phyloP scores from a whole-genome alignment of 306 rosid genomes.

The Echinosophora koreensis region DNA sequence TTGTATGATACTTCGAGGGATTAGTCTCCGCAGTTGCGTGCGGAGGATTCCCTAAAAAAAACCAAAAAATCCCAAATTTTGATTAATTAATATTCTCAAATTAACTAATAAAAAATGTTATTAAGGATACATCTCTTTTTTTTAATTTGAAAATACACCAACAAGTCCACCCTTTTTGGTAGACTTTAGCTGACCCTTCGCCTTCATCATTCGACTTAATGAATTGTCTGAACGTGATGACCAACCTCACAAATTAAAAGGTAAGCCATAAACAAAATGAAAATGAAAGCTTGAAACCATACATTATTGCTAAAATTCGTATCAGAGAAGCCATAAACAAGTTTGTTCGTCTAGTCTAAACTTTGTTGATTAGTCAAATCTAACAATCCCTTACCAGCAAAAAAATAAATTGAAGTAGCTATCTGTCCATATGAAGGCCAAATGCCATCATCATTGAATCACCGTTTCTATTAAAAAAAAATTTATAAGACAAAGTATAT shows the following conservation, averaged over 20 bases:
- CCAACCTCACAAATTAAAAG: not conserved
- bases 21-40: too few relatives aligned
- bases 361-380: not conserved
- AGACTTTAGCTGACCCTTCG: not conserved
- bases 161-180: not conserved
- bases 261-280: not conserved
- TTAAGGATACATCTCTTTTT: not conserved
- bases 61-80: not conserved
- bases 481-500: too few relatives aligned
- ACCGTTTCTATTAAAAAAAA: not conserved
- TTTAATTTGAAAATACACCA: not conserved
- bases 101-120: not conserved
- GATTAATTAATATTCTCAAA: not conserved
- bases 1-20: too few relatives aligned
- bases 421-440: not conserved
- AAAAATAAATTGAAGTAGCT: not conserved
- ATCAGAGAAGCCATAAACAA: not conserved
- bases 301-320: not conserved
- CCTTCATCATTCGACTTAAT: too few relatives aligned
- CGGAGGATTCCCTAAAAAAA: too few relatives aligned
- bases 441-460: not conserved
- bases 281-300: not conserved
- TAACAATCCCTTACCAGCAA: too few relatives aligned
- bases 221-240: not conserved
- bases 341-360: not conserved